Evolutionary conservation across 2,329 filamentous ascomycete species (phyloP).

Genomic region (Monilinia fructigena): DNA sequence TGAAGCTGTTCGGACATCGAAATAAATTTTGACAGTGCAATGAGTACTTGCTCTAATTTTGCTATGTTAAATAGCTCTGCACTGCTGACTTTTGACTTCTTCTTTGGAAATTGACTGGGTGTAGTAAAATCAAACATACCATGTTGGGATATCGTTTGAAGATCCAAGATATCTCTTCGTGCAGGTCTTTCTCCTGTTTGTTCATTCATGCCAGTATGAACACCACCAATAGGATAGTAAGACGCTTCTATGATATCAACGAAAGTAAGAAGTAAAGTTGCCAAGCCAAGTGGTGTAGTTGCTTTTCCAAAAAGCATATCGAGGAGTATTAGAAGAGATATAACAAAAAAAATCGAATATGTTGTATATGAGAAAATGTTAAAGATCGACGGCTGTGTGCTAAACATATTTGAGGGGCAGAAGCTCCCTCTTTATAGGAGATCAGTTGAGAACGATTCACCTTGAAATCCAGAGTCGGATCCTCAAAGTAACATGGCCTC

Average conservation of each 20-base stretch:
- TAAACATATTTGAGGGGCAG: background rate
- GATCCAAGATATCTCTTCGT: slow-evolving; percentile 25
- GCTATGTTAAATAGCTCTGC: background rate
- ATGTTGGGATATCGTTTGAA: slow-evolving; percentile 24
- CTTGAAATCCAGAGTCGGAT: background rate
- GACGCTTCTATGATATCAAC: background rate
- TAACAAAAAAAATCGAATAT: background rate
- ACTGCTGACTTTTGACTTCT: background rate
- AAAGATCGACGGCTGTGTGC: background rate
- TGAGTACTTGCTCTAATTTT: background rate
- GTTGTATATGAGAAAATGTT: background rate
- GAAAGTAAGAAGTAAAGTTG: background rate
- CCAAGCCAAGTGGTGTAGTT: background rate
- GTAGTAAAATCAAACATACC: slow-evolving; percentile 7
- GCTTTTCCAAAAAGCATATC: background rate
- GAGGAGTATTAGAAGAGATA: background rate
- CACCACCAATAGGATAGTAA: slow-evolving; percentile 22
- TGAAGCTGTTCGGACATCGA: background rate
- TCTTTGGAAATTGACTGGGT: background rate
- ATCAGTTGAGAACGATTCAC: background rate
- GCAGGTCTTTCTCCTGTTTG: slow-evolving; percentile 20
- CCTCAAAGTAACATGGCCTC: background rate
- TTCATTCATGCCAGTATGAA: slow-evolving; percentile 25
- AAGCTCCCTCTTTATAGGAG: background rate
- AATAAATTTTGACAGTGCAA: background rate